Base-by-base conservation (phyloP, 371 early-diverging fungal species). In the Capniomyces stellatus region DNA sequence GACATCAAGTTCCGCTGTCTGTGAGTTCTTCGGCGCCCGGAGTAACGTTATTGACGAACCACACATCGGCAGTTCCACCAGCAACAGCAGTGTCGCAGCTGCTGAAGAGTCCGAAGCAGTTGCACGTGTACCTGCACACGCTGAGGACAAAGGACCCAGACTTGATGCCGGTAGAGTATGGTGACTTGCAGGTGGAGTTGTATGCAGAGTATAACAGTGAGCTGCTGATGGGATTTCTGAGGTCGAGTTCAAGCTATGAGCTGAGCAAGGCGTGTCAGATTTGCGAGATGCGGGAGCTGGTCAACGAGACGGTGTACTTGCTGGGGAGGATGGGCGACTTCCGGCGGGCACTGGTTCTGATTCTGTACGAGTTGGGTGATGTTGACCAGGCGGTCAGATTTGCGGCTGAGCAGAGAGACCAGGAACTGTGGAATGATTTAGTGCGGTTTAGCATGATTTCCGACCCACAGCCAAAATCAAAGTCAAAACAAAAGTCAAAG, bases 271-370 rank as follows among this genome's bases (percentile, higher is more conserved):
- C 97, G 23, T 84, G 80, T 60, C 75, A 71, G 51, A 68, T 87
- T 12, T 91, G 93, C 60, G 85, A 91, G 61, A 58, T 74, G 48
- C 79, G 82, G 29, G 88, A 83, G 48, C 66, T 97, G 48, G 87
- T 95, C 1, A 89, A 87, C 18, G 96, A 93, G 62, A 87, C 90
- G 89, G 91, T 97, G 1, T 94, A 77, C 62, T 69, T 97, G 28
- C 70, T 95, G 30, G 92, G 96, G 4, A 85, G 93, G n/a, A 91
- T 95, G 90, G 97, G 97, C 35, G 75, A 95, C 54, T 89, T 89
- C 64, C 83, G 89, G 55, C 73, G 78, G 46, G 96, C 97, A 0
- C 66, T 97, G 40, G 78, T 78, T 73, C 66, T 97, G 54, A 93
- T 97, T 53, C 90, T 95, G 43, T 80, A 83, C 31, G 73, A 85